phyloP scores from a whole-genome alignment of 176 grass and related monocot genomes.

The Puya raimondii region DNA sequence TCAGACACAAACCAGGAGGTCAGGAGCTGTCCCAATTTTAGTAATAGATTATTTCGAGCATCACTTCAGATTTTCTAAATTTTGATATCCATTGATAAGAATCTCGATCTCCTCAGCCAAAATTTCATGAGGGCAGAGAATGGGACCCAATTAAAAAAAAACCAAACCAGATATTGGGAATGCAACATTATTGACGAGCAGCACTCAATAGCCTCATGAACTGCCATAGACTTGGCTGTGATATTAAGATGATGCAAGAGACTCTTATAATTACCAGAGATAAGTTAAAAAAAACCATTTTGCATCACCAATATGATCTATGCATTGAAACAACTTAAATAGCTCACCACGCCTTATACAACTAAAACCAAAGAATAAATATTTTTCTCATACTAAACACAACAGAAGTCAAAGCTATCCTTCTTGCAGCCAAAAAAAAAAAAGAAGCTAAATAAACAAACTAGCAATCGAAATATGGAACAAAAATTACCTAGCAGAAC shows the following conservation, averaged over 20 bases:
- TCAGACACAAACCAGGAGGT: background rate
- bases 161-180: background rate
- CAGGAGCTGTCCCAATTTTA: too few relatives aligned
- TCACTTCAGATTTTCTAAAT: background rate
- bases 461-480: background rate
- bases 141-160: background rate
- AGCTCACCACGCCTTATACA: background rate
- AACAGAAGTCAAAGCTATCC: background rate
- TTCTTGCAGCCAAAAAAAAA: background rate
- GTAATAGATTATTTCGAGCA: background rate
- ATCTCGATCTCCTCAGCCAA: background rate
- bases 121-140: background rate
- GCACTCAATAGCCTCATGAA: background rate
- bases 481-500: slow-evolving; percentile 50
- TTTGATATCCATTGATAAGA: background rate
- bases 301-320: background rate
- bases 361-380: background rate
- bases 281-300: background rate
- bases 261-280: background rate
- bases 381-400: background rate
- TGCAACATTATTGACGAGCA: background rate
- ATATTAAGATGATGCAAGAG: background rate
- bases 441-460: background rate
- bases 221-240: background rate
- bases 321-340: background rate